phyloP scores from a whole-genome alignment of 805 yeast species.

The Grigorovia jiainica region DNA sequence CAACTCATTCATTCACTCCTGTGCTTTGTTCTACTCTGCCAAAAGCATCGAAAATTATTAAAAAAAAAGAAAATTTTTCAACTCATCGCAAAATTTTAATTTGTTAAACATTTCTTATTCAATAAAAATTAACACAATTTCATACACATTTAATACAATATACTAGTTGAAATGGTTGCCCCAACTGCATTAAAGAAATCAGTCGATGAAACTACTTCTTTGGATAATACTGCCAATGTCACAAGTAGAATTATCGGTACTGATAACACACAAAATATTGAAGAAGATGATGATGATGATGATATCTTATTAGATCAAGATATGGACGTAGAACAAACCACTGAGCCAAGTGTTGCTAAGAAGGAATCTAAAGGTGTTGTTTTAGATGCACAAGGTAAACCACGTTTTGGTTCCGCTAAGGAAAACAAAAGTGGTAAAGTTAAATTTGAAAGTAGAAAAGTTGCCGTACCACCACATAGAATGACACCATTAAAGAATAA shows the following conservation, averaged over 20 bases:
- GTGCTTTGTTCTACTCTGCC: too few species aligned
- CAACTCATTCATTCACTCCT: too few species aligned
- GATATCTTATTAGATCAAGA: constrained; percentile 32
- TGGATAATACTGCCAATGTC: neutral
- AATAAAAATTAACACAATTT: neutral
- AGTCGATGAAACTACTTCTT: neutral
- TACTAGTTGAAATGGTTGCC: constrained; percentile 13
- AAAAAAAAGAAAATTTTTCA: constrained; percentile 18
- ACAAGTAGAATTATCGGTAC: constrained; percentile 27
- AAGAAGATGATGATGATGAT: constrained; percentile 27
- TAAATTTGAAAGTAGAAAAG: constrained; percentile 77
- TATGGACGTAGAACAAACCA: constrained; percentile 10
- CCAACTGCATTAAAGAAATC: constrained; percentile 34
- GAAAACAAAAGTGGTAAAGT: constrained; percentile 50
- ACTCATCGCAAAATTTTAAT: constrained; percentile 2
- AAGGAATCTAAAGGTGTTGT: constrained; percentile 28
- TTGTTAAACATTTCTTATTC: neutral
- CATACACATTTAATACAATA: neutral
- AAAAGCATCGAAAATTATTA: too few species aligned
- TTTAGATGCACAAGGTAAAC: constrained; percentile 77
- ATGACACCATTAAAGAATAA: constrained; percentile 83
- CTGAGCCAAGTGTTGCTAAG: constrained; percentile 15
- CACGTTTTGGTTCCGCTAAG: constrained; percentile 69
- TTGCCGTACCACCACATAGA: constrained; percentile 94
- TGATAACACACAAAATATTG: constrained; percentile 22